phyloP scores from a whole-genome alignment of 140 eudicot species.

The Cichorium intybus region DNA sequence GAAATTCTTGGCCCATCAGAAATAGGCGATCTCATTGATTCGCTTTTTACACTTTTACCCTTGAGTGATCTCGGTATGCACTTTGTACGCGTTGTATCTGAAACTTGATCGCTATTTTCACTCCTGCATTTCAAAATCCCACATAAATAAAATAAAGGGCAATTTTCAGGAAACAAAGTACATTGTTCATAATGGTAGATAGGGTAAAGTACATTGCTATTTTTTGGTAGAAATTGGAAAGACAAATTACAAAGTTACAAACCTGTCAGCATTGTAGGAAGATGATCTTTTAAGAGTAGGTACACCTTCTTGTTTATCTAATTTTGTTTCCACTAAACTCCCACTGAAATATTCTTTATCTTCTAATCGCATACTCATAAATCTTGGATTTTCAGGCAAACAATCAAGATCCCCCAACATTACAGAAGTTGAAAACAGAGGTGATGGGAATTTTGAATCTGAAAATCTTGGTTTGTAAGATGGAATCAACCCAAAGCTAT shows the following conservation, averaged over 20 bases:
- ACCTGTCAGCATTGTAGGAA: conserved; percentile 89
- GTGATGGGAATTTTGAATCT: conserved; percentile 71
- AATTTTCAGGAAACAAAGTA: no score
- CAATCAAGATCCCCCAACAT: conserved; percentile 86
- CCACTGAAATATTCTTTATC: conserved; percentile 95
- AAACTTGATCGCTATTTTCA: conserved; percentile 32
- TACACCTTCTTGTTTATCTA: conserved; percentile 46
- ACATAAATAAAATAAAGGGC: neutral
- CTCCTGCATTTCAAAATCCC: conserved; percentile 43
- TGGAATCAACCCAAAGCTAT: conserved; percentile 77
- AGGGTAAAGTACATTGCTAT: neutral
- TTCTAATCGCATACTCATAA: conserved; percentile 70
- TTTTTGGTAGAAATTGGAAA: neutral
- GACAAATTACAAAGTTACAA: conserved; percentile 5
- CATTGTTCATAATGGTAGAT: neutral
- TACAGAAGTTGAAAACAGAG: conserved; percentile 75
- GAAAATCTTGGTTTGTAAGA: conserved; percentile 79
- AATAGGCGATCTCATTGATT: conserved; percentile 73
- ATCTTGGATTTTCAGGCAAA: conserved; percentile 61
- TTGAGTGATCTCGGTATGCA: conserved; percentile 76
- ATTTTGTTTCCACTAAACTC: conserved; percentile 73
- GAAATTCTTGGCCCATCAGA: conserved; percentile 73
- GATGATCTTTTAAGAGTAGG: conserved; percentile 65
- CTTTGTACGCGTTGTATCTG: conserved; percentile 47
- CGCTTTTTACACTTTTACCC: conserved; percentile 63